phyloP scores from a whole-genome alignment of 805 yeast genomes.

The Hermanozyma aechmeae region DNA sequence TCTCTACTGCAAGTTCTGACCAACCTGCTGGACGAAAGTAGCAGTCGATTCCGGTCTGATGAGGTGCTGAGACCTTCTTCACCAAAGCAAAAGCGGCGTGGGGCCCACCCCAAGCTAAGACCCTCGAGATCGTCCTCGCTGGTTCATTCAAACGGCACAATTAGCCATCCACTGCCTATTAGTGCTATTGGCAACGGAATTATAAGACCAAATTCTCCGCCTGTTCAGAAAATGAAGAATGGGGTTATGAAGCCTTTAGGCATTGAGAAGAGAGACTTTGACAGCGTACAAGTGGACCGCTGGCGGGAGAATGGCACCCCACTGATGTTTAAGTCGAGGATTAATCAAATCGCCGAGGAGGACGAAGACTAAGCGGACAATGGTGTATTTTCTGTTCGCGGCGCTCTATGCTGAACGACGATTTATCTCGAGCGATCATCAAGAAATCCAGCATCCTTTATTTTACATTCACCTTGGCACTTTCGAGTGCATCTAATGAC shows the following conservation, averaged over 20 bases:
- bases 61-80: slow-evolving; percentile 7
- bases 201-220: slow-evolving; percentile 17
- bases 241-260: slow-evolving; percentile 2
- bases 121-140: slow-evolving; percentile 2
- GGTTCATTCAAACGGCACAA: slow-evolving; percentile 2
- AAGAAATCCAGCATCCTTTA: too few species aligned
- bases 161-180: slow-evolving; percentile 5
- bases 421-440: too few species aligned
- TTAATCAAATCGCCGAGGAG: slow-evolving; percentile 3
- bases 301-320: slow-evolving; percentile 1
- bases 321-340: slow-evolving; percentile 1
- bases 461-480: too few species aligned
- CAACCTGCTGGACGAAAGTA: slow-evolving; percentile 29
- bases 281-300: slow-evolving; percentile 1
- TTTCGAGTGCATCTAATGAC: too few species aligned
- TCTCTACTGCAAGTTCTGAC: slow-evolving; percentile 26
- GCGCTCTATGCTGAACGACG: too few species aligned
- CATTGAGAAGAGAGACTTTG: not conserved
- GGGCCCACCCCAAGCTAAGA: slow-evolving; percentile 3
- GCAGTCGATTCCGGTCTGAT: slow-evolving; percentile 4
- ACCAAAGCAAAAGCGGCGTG: slow-evolving; percentile 6
- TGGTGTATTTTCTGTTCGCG: too few species aligned
- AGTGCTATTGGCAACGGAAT: not conserved
- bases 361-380: too few species aligned
- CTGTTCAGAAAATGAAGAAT: slow-evolving; percentile 11